These are phyloP conservation scores for Furcasterigmium sp. DNA, from an alignment of 2,329 filamentous ascomycete genomes.

Conservation along the genomic window DNA sequence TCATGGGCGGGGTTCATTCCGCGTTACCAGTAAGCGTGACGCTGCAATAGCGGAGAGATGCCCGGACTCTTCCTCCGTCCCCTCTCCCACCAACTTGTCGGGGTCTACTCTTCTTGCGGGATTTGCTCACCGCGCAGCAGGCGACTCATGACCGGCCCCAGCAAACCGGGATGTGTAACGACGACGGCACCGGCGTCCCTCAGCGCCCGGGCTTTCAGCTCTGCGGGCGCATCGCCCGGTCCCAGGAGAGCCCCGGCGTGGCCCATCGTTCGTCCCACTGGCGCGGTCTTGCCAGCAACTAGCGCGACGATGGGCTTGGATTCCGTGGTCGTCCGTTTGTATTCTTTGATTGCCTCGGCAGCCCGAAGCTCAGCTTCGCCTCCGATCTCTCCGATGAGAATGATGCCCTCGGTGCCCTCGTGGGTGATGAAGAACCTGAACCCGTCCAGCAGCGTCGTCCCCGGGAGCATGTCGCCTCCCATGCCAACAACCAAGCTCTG, in stretches of 20 bases:
- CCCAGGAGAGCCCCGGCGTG: slow-evolving; percentile 61
- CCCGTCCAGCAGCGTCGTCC: slow-evolving; percentile 67
- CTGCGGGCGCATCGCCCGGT: slow-evolving; percentile 22
- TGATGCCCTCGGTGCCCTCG: slow-evolving; percentile 63
- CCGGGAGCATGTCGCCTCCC: slow-evolving; percentile 60
- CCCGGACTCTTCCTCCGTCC: too few relatives aligned
- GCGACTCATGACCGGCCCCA: slow-evolving; percentile 27
- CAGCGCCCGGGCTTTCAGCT: slow-evolving; percentile 25
- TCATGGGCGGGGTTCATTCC: too few relatives aligned
- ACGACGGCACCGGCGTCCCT: slow-evolving; percentile 27
- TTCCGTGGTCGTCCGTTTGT: slow-evolving; percentile 46
- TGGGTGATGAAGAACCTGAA: slow-evolving; percentile 63
- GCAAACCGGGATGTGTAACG: slow-evolving; percentile 30
- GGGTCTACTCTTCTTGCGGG: too few relatives aligned
- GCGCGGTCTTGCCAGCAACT: slow-evolving; percentile 59
- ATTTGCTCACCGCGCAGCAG: slow-evolving; percentile 14
- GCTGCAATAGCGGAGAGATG: too few relatives aligned
- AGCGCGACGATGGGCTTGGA: slow-evolving; percentile 63
- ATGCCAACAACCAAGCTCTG: slow-evolving; percentile 75
- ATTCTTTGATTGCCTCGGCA: slow-evolving; percentile 66
- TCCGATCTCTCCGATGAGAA: slow-evolving; percentile 68
- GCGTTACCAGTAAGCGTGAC: too few relatives aligned
- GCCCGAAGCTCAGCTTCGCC: slow-evolving; percentile 65
- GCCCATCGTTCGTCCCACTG: slow-evolving; percentile 60
- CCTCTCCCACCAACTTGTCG: too few relatives aligned